Conservation (phyloP, 2,329 filamentous ascomycete genomes). For the Botrytis fabae region DNA sequence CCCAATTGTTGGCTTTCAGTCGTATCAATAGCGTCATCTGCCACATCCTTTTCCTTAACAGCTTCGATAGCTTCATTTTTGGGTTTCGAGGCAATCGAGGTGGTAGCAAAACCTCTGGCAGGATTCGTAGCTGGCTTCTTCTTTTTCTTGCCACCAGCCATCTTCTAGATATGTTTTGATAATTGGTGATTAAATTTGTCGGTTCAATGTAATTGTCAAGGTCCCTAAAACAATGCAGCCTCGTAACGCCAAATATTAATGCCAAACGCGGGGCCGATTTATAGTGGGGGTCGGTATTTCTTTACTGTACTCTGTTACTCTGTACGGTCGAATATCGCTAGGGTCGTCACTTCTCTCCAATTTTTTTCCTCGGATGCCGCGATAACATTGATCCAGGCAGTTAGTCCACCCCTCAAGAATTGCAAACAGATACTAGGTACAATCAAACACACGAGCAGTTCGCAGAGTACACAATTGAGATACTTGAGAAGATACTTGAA, state of each 20-base stretch:
- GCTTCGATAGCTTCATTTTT: constrained; percentile 58
- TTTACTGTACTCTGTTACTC: not conserved
- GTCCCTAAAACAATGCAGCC: constrained; percentile 5
- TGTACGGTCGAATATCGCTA: constrained; percentile 7
- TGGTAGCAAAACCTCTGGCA: constrained; percentile 89
- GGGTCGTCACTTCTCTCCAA: constrained; percentile 20
- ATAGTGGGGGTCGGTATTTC: constrained; percentile 18
- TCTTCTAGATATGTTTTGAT: constrained; percentile 41
- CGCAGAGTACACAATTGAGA: constrained; percentile 3
- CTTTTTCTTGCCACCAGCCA: constrained; percentile 74
- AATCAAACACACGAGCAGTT: not conserved
- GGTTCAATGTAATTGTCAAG: not conserved
- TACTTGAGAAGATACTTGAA: not conserved
- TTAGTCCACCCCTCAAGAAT: constrained; percentile 1
- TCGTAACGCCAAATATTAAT: constrained; percentile 10
- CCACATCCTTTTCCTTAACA: constrained; percentile 28
- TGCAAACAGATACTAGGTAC: not conserved
- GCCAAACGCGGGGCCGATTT: constrained; percentile 22
- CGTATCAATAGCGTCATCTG: constrained; percentile 28
- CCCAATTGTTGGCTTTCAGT: constrained; percentile 21
- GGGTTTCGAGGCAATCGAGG: constrained; percentile 82
- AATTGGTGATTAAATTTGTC: constrained; percentile 12
- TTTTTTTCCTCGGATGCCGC: constrained; percentile 14
- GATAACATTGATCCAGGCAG: constrained; percentile 21
- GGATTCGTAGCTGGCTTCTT: constrained; percentile 89